Base-by-base conservation (phyloP, 768 basidiomycete species). In the Pleurotus tuoliensis region DNA sequence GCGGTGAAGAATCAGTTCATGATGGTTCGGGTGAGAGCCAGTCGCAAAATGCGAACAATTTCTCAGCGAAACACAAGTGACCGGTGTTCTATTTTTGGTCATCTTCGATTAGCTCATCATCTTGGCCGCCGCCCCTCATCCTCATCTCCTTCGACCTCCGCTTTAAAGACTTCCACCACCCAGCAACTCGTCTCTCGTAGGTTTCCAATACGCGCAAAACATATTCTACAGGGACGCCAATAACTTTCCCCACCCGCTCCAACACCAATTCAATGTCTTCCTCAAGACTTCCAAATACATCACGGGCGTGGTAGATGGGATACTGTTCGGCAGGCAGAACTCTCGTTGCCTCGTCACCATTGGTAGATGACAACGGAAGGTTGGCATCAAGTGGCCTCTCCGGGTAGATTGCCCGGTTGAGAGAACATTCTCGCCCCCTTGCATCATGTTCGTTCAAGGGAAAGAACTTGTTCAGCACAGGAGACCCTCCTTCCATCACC, bases 221-320 rank as follows among this genome's bases (percentile, higher is more conserved):
- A 58, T 82, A 77, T 51, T 81, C 79, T 18, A 67, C 70, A 1
- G 70, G 69, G 4, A 87, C 79, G 1, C 90, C 87, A 1, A 78
- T 69, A 75, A 86, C 83, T 41, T 65, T 55, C 5, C 80, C 82
- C 0, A 76, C 86, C 16, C 78, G 75, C 18, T 66, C 66, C 0
- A 92, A 56, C 7, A 94, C 75, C 40, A 67, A 51, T 30, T 72
- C 74, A 59, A 82, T 82, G 47, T 82, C 82, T 4, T 64, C 71
- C 2, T 82, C 75, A 25, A 89, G 57, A 4, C 71, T 70, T 34
- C 92, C 92, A 24, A 82, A 70, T 50, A 82, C 72, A 61, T 94
- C 94, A n/a, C 75, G 74, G n/a, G 78, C 72, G 34, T 83, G 76
- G 72, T 84, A 92, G 47, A 92, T 80, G 48, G 73, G 73, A 71